Percentiles rank a stretch among this genome's conserved stretches.
phyloP scores from a whole-genome alignment of 495 filamentous ascomycete species.

The Daldinia childiae region DNA sequence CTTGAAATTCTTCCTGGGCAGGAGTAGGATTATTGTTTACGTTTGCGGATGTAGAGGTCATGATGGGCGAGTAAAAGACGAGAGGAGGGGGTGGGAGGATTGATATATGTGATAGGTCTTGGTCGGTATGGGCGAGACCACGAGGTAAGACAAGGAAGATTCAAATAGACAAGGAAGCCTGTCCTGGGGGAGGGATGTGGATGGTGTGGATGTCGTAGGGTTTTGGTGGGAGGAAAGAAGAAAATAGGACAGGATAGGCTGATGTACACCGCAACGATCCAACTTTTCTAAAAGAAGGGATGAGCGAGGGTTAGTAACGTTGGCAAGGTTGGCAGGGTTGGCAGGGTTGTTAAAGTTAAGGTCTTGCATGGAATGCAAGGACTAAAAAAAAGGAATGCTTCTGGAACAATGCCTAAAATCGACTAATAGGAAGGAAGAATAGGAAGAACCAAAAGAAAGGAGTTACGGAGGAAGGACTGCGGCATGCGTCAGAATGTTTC shows the following conservation, averaged over 20 bases:
- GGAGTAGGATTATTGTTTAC: conserved; percentile 54
- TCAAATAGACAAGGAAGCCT: conserved; percentile 14
- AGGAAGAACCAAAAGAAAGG: conserved; percentile 20
- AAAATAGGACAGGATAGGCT: conserved; percentile 18
- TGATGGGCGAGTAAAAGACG: conserved; percentile 52
- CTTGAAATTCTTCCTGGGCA: conserved; percentile 88
- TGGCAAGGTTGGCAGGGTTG: conserved; percentile 18
- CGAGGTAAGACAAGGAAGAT: conserved; percentile 22
- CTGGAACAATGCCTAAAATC: conserved; percentile 48
- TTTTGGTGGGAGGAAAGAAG: conserved; percentile 28
- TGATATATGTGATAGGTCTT: conserved; percentile 37
- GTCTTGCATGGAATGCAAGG: conserved; percentile 24
- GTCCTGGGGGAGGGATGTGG: conserved; percentile 22
- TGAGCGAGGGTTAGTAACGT: conserved; percentile 37
- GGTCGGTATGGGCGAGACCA: conserved; percentile 22
- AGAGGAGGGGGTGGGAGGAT: conserved; percentile 31
- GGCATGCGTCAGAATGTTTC: conserved; percentile 44
- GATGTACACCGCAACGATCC: conserved; percentile 14
- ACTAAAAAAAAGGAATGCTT: conserved; percentile 47
- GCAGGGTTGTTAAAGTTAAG: conserved; percentile 20
- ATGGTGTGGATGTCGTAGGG: conserved; percentile 41
- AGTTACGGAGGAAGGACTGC: conserved; percentile 29
- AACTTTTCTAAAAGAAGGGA: conserved; percentile 26
- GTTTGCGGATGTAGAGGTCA: conserved; percentile 54
- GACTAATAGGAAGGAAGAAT: conserved; percentile 19